These are phyloP conservation scores for Ophiocordyceps robertsii DNA, from an alignment of 2,329 filamentous ascomycete genomes.

Conservation along the genomic window DNA sequence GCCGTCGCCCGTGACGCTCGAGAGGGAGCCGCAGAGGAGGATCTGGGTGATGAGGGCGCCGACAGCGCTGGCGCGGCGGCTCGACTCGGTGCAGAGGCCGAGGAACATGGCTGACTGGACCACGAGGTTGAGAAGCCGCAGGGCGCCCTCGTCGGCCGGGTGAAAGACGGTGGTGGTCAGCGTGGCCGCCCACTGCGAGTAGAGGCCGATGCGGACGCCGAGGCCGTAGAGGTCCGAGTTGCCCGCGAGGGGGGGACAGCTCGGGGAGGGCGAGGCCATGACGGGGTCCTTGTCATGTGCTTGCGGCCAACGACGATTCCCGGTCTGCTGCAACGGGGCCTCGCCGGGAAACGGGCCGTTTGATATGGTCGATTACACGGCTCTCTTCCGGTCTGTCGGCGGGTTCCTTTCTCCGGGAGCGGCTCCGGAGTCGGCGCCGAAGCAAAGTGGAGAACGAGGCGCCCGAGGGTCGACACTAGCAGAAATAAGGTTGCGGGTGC, in stretches of 20 bases:
- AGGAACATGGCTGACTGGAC: conserved; percentile 14
- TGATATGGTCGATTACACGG: no score
- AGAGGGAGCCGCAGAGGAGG: conserved; percentile 12
- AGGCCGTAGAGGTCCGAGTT: conserved; percentile 15
- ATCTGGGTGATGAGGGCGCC: conserved; percentile 11
- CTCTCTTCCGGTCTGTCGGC: no score
- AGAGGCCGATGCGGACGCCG: conserved; percentile 13
- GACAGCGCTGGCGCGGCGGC: conserved; percentile 5
- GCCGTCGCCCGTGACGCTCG: conserved; percentile 12
- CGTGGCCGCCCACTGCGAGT: conserved; percentile 11
- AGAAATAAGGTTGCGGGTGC: no score
- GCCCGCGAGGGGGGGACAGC: conserved; percentile 2
- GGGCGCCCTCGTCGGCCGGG: conserved; percentile 6
- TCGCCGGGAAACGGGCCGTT: no score
- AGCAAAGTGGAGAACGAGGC: no score
- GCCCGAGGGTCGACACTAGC: no score
- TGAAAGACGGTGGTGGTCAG: conserved; percentile 11
- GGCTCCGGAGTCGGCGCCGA: no score
- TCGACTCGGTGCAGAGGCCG: conserved; percentile 13
- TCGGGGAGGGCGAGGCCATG: not conserved
- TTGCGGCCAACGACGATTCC: no score
- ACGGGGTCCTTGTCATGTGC: no score
- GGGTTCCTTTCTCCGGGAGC: no score
- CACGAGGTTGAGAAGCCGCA: conserved; percentile 16
- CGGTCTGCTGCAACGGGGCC: no score